Percentiles rank a stretch among this genome's conserved stretches.
Conservation (phyloP, 306 rosid species). For the Medicago ruthenica region DNA sequence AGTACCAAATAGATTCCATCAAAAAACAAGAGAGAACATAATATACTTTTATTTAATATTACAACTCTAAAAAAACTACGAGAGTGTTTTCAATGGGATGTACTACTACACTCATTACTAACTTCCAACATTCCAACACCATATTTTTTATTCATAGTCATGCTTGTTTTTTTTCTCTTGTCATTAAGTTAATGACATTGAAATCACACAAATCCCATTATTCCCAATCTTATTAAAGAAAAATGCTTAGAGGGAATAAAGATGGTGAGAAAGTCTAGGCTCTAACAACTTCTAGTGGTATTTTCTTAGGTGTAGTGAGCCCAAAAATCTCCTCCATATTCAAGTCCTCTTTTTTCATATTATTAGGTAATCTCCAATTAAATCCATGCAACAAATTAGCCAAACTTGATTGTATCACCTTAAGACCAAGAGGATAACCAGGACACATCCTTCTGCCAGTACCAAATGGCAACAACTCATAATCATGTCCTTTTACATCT, state of each 20-base stretch:
- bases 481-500: slow-evolving; percentile 77
- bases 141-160: neutral
- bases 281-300: slow-evolving; percentile 54
- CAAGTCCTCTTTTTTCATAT: slow-evolving; percentile 58
- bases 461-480: slow-evolving; percentile 80
- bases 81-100: too few relatives aligned
- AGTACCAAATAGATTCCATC: too few relatives aligned
- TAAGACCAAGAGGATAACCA: slow-evolving; percentile 76
- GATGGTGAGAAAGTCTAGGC: slow-evolving; percentile 70
- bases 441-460: slow-evolving; percentile 93
- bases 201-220: neutral
- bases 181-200: neutral
- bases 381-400: slow-evolving; percentile 88
- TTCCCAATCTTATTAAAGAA: neutral
- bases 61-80: too few relatives aligned
- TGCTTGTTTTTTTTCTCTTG: neutral
- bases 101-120: too few relatives aligned
- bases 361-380: slow-evolving; percentile 62
- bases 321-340: slow-evolving; percentile 80
- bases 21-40: too few relatives aligned
- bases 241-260: slow-evolving; percentile 46
- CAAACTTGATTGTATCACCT: slow-evolving; percentile 74
- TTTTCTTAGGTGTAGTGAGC: slow-evolving; percentile 65
- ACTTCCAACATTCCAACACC: neutral
- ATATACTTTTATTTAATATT: too few relatives aligned